Evolutionary conservation across 2,329 filamentous ascomycete genomes (phyloP).

Genomic region (Sporothrix variecibatus): DNA sequence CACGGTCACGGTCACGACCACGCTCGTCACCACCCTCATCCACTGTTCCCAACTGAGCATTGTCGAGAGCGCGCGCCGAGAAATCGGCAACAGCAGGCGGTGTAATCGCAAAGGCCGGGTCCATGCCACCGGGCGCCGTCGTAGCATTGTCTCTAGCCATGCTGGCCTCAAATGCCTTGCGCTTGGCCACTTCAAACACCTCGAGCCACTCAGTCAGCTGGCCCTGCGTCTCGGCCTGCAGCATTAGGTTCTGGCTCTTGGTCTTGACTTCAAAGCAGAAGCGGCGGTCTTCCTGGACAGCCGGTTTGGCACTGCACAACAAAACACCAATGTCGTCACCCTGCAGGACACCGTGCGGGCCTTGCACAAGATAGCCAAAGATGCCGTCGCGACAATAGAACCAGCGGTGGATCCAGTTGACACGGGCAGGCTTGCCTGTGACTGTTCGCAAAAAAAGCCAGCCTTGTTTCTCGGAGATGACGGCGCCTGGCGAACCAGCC

Average conservation of each 20-base stretch:
- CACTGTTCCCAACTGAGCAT: constrained; percentile 43
- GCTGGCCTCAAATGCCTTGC: constrained; percentile 79
- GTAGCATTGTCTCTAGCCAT: constrained; percentile 54
- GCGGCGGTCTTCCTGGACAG: constrained; percentile 86
- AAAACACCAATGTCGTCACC: constrained; percentile 95
- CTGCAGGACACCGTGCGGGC: constrained; percentile 83
- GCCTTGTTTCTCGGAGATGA: constrained; percentile 79
- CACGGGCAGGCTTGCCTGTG: constrained; percentile 84
- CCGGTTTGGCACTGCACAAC: constrained; percentile 88
- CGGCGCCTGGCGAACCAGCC: constrained; percentile 36
- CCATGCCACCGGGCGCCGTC: constrained; percentile 46
- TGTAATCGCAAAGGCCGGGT: constrained; percentile 88
- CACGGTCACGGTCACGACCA: constrained; percentile 27
- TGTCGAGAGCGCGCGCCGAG: constrained; percentile 67
- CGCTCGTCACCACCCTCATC: constrained; percentile 30
- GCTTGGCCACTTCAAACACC: constrained; percentile 91
- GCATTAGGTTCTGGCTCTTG: constrained; percentile 83
- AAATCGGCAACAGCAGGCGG: constrained; percentile 88
- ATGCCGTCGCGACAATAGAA: constrained; percentile 95
- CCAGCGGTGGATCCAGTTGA: constrained; percentile 90
- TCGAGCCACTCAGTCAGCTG: constrained; percentile 95
- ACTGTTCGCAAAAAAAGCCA: constrained; percentile 86
- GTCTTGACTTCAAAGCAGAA: constrained; percentile 99
- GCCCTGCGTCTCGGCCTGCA: constrained; percentile 89
- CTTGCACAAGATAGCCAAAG: constrained; percentile 90